Conservation (phyloP, 139 green algal genomes). For the Zygnema circumcarinatum region DNA sequence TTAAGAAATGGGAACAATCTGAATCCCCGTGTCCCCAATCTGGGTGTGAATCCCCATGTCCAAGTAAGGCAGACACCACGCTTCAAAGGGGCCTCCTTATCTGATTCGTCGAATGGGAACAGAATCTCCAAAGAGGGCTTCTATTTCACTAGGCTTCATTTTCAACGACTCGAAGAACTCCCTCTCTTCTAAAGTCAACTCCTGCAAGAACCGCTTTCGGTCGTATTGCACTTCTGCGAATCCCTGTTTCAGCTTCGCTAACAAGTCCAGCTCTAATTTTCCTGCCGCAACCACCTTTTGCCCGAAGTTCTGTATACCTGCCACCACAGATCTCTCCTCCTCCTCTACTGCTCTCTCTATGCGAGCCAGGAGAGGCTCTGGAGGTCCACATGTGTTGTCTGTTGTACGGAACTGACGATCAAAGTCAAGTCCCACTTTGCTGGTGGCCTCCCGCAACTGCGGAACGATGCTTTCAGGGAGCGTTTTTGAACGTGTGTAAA, state of each 20-base stretch:
- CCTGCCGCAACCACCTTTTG: conserved; percentile 23
- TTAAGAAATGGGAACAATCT: too few relatives aligned
- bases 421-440: conserved; percentile 44
- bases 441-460: conserved; percentile 62
- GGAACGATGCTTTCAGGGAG: conserved; percentile 71
- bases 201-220: conserved; percentile 18
- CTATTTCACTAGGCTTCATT: background rate
- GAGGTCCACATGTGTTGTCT: conserved; percentile 82
- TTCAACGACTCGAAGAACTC: conserved; percentile 34
- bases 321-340: conserved; percentile 13
- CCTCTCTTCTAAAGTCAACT: conserved; percentile 39
- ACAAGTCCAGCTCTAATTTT: background rate
- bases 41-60: too few relatives aligned
- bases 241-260: conserved; percentile 28
- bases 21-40: too few relatives aligned
- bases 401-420: conserved; percentile 75
- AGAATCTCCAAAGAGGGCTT: conserved; percentile 24
- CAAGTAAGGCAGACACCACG: background rate
- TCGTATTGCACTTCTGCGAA: conserved; percentile 39
- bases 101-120: background rate
- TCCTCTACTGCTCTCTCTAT: conserved; percentile 51
- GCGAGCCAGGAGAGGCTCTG: conserved; percentile 61
- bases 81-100: conserved; percentile 10
- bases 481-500: conserved; percentile 66
- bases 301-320: conserved; percentile 16